Conservation (phyloP, 179 eudicot genomes). For the Gypsophila paniculata region DNA sequence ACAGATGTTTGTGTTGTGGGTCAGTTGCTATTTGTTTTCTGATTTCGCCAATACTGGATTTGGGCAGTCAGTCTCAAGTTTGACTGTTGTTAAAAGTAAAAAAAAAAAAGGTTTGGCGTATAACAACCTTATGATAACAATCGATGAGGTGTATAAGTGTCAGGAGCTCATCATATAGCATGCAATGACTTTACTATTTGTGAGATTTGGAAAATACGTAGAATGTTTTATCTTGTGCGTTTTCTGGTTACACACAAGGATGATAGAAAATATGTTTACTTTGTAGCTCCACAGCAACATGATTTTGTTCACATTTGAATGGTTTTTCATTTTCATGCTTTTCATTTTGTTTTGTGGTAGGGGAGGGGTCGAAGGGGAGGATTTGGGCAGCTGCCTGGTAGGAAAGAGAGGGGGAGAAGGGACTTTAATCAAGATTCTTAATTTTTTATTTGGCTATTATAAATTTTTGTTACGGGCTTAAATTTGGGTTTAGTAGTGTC, state of each 20-base stretch:
- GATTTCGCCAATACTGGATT: background rate
- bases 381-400: background rate
- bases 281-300: background rate
- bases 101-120: no score
- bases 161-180: no score
- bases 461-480: no score
- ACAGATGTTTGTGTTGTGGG: background rate
- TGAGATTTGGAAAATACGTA: background rate
- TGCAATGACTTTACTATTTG: no score
- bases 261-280: background rate
- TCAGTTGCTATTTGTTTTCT: background rate
- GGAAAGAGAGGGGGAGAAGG: background rate
- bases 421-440: no score
- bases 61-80: background rate
- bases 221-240: background rate
- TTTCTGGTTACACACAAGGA: background rate
- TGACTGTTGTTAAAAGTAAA: no score
- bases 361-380: background rate
- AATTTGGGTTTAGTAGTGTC: no score
- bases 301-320: conserved; percentile 1
- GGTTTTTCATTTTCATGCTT: background rate
- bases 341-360: background rate
- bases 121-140: no score
- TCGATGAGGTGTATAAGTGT: no score
- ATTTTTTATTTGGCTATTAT: no score